Conservation (phyloP, 495 filamentous ascomycete species). For the Penicillium malachiteum region DNA sequence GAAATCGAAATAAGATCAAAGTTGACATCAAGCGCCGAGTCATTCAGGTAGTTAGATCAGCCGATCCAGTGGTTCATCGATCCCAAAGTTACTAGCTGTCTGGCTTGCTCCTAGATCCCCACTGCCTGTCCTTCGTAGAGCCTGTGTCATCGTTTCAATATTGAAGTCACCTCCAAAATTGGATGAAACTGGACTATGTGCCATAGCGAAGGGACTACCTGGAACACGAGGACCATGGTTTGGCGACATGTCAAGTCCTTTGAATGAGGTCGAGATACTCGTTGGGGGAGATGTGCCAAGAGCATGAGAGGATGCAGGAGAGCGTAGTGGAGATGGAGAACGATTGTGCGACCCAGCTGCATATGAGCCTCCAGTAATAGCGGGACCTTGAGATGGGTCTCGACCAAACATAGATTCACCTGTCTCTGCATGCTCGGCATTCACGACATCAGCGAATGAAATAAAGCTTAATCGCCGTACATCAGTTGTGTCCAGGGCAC, state of each 20-base stretch:
- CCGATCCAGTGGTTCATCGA: constrained; percentile 33
- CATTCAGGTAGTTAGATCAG: constrained; percentile 17
- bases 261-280: constrained; percentile 64
- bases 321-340: constrained; percentile 71
- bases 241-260: constrained; percentile 64
- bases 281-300: constrained; percentile 63
- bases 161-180: constrained; percentile 65
- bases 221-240: constrained; percentile 31
- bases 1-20: not conserved
- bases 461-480: constrained; percentile 87
- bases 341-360: constrained; percentile 55
- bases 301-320: constrained; percentile 64
- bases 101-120: constrained; percentile 71
- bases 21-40: too few species aligned
- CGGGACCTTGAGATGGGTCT: constrained; percentile 60
- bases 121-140: constrained; percentile 67
- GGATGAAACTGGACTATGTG: constrained; percentile 47
- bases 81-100: constrained; percentile 56
- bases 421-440: constrained; percentile 69
- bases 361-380: constrained; percentile 37
- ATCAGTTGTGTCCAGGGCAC: constrained; percentile 69
- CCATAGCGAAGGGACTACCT: constrained; percentile 23
- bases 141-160: constrained; percentile 90
- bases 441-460: constrained; percentile 92
- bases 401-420: constrained; percentile 32